These are phyloP conservation scores for Ceratobasidium sp. DNA, from an alignment of 1,284 basidiomycete genomes.

Conservation along the genomic window DNA sequence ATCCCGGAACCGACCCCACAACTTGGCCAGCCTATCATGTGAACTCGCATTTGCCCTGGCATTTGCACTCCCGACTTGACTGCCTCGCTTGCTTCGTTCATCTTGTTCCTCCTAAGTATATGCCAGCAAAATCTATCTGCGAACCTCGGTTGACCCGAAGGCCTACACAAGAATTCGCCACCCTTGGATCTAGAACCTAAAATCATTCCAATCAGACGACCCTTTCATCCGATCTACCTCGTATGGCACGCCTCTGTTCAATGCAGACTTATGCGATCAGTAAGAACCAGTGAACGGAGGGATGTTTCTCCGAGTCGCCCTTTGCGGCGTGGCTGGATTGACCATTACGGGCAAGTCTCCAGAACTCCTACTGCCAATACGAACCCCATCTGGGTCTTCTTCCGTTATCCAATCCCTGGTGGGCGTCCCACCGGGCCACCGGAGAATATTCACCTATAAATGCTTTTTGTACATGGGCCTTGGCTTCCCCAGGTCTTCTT, in stretches of 20 bases:
- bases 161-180: conserved; percentile 4
- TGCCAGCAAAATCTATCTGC: background rate
- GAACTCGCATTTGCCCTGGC: conserved; percentile 3
- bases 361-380: background rate
- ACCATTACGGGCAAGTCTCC: background rate
- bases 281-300: background rate
- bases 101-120: background rate
- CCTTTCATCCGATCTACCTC: background rate
- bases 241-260: background rate
- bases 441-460: conserved; percentile 21
- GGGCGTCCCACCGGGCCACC: conserved; percentile 1
- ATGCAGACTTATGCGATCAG: conserved; percentile 16
- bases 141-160: background rate
- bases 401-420: conserved; percentile 1
- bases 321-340: background rate
- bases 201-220: conserved; percentile 7
- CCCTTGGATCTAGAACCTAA: background rate
- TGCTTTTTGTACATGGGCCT: background rate
- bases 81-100: background rate
- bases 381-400: conserved; percentile 27
- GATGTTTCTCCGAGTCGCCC: conserved; percentile 28
- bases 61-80: background rate
- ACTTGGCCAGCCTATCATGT: conserved; percentile 15
- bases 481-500: conserved; percentile 32
- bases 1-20: conserved; percentile 2